Base-by-base conservation (phyloP, 371 early-diverging fungal species). In the Dichotomocladium elegans region DNA sequence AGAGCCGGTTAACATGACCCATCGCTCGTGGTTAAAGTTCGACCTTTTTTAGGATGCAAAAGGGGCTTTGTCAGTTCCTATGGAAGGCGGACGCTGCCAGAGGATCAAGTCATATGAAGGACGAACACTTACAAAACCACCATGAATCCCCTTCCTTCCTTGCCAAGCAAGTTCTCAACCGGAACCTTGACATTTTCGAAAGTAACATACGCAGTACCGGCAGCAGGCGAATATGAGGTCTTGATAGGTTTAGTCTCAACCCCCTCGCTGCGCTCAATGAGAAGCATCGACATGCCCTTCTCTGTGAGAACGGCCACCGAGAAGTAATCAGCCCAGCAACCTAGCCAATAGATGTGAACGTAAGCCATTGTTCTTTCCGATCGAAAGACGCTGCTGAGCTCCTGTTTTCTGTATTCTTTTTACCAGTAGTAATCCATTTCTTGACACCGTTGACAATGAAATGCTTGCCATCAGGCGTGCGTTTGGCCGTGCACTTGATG, bases 141-240 rank as follows among this genome's bases (percentile, higher is more conserved):
- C n/a, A 37, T n/a, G 84, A 94, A 93, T 10, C 93, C 94, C 29
- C 85, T 72, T 65, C 90, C 89, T 69, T 89, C 91, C 60, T 90
- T 85, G 40, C 95, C 94, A 55, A 94, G 75, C 40, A 94, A 46
- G 72, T 94, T 92, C 59, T 82, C 79, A 28, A 77, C 85, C 51
- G 94, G 94, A 0, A 94, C 93, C 42, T 53, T 63, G 51, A 63
- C 85, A 58, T 88, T 80, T 53, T 83, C 76, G 44, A 75, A 71
- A 7, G 61, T 65, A 11, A 76, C 68, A 52, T 71, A 69, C 15
- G 65, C 66, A 22, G 74, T 77, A 41, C 89, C 89, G 11, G 87
- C 83, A 34, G 72, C 57, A 12, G 76, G 47, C 1, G 82, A 74
- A 44, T 82, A 83, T 1, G 82, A 77, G 1, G 87, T 84, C 65